phyloP scores from a whole-genome alignment of 768 basidiomycete species.

The Lentinula raphanica region DNA sequence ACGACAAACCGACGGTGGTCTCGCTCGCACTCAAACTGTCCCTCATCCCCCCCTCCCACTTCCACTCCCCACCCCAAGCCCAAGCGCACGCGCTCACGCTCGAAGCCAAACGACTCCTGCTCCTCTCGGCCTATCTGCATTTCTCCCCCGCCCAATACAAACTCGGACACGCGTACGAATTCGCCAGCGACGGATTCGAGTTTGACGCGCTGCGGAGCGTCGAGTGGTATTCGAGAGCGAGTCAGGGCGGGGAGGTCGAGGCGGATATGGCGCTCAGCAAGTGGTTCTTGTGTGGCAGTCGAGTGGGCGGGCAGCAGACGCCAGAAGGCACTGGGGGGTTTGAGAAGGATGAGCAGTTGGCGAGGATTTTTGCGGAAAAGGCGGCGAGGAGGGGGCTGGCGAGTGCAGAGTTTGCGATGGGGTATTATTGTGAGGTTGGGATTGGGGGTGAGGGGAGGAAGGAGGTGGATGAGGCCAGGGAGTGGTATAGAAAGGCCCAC shows the following conservation, averaged over 20 bases:
- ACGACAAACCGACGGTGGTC: too few relatives aligned
- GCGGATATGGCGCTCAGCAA: slow-evolving; percentile 97
- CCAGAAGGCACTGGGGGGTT: too few relatives aligned
- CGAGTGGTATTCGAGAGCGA: slow-evolving; percentile 82
- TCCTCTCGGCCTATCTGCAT: slow-evolving; percentile 79
- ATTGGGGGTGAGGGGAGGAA: slow-evolving; percentile 74
- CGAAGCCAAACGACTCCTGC: slow-evolving; percentile 75
- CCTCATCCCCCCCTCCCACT: slow-evolving; percentile 24
- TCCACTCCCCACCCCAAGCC: too few relatives aligned
- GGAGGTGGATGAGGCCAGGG: slow-evolving; percentile 57
- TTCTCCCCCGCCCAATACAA: slow-evolving; percentile 90
- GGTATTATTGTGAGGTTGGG: slow-evolving; percentile 92
- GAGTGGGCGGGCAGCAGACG: slow-evolving; percentile 26
- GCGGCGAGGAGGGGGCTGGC: slow-evolving; percentile 69
- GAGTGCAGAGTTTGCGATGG: slow-evolving; percentile 91
- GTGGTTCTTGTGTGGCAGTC: slow-evolving; percentile 90
- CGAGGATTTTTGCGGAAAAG: slow-evolving; percentile 87
- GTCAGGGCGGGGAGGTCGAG: slow-evolving; percentile 82
- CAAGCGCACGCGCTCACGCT: too few relatives aligned
- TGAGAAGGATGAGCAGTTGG: slow-evolving; percentile 83
- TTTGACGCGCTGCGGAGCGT: slow-evolving; percentile 89
- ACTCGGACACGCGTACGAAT: slow-evolving; percentile 88
- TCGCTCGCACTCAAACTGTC: background rate
- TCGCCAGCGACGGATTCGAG: slow-evolving; percentile 67
- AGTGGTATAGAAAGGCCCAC: slow-evolving; percentile 78